These are phyloP conservation scores for Albatrellus sp. DNA, from an alignment of 1,284 basidiomycete species.

Conservation along the genomic window DNA sequence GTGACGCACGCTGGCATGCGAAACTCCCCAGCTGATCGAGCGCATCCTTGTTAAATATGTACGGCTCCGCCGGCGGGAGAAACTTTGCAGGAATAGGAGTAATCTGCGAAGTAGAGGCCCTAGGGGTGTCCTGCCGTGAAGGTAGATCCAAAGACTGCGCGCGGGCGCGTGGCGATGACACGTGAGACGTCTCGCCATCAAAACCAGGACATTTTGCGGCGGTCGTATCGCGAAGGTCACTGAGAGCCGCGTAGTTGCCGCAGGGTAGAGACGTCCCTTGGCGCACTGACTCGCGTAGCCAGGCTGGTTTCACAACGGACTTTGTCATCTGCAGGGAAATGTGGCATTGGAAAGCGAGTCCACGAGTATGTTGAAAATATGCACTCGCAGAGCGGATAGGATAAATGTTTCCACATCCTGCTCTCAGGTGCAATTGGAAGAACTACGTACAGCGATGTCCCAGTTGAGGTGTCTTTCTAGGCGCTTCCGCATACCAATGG, in stretches of 20 bases:
- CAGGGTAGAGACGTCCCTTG: constrained; percentile 33
- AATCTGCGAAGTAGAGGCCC: too few relatives aligned
- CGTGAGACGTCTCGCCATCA: background rate
- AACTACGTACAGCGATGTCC: constrained; percentile 43
- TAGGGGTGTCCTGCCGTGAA: too few relatives aligned
- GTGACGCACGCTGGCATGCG: constrained; percentile 48
- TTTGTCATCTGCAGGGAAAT: constrained; percentile 37
- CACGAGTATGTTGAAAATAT: background rate
- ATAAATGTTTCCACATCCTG: background rate
- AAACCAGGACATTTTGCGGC: constrained; percentile 24
- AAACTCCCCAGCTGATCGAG: constrained; percentile 31
- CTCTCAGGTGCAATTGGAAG: background rate
- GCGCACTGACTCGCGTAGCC: constrained; percentile 46
- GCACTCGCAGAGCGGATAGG: too few relatives aligned
- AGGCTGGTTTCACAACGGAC: constrained; percentile 52
- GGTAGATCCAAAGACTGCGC: too few relatives aligned
- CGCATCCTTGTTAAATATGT: background rate
- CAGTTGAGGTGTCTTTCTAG: constrained; percentile 57
- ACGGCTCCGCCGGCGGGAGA: constrained; percentile 9
- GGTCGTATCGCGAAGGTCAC: constrained; percentile 34
- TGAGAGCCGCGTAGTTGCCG: constrained; percentile 39
- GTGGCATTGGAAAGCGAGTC: background rate
- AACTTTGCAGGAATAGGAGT: constrained; percentile 13
- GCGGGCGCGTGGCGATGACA: background rate
- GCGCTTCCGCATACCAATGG: constrained; percentile 48